Conservation (phyloP, 768 basidiomycete species). For the Rhizopogon vesiculosus region DNA sequence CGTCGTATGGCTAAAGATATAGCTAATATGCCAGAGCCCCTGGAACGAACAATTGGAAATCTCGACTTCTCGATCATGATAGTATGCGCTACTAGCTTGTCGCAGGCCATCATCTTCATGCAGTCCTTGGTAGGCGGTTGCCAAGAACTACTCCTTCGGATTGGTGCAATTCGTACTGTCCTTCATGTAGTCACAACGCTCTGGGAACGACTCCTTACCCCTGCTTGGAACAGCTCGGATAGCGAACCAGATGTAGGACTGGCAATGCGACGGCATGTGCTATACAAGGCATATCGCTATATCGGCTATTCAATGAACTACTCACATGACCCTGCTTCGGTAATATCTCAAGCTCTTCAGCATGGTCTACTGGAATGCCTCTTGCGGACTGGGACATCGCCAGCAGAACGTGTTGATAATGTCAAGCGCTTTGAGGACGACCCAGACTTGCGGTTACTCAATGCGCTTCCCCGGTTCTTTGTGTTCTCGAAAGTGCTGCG, state of each 20-base stretch:
- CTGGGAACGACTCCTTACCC: not conserved
- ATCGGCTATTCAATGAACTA: constrained; percentile 2
- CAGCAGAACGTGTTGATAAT: not conserved
- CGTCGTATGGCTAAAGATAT: constrained; percentile 3
- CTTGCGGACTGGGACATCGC: not conserved
- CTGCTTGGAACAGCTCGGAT: constrained; percentile 1
- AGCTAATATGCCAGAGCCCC: not conserved
- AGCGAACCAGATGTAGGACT: constrained; percentile 2
- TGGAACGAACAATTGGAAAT: not conserved
- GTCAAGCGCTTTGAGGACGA: constrained; percentile 1
- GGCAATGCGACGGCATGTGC: not conserved
- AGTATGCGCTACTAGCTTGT: not conserved
- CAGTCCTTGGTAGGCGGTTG: not conserved
- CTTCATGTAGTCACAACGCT: not conserved
- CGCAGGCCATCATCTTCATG: constrained; percentile 3
- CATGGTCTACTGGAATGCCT: constrained; percentile 1
- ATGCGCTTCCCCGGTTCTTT: not conserved
- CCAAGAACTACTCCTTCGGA: not conserved
- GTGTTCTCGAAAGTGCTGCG: not conserved
- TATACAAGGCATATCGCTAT: constrained; percentile 2
- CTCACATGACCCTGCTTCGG: not conserved
- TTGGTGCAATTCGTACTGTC: constrained; percentile 3
- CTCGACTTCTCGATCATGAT: not conserved
- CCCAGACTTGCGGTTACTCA: constrained; percentile 1
- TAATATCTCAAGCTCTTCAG: not conserved